A percentile compares a stretch with the other conserved stretches of the same genome.
These are phyloP conservation scores for Coleophoma crateriformis DNA, from an alignment of 2,329 filamentous ascomycete species.

Conservation along the genomic window DNA sequence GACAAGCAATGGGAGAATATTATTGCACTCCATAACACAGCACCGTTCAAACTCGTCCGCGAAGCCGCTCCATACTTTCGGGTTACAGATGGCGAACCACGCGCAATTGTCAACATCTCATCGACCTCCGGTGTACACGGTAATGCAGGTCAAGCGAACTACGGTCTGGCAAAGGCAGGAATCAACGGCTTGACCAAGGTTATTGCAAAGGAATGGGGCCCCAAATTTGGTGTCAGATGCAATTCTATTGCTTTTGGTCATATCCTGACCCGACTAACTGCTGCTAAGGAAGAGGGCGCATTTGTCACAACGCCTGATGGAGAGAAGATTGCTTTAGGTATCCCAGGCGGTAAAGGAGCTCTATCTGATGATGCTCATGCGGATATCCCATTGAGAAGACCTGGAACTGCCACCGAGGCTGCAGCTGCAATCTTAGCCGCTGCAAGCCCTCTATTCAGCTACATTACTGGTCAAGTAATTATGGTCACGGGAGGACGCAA, in stretches of 20 bases:
- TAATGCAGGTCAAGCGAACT: conserved; percentile 89
- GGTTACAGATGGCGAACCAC: conserved; percentile 73
- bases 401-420: conserved; percentile 75
- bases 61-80: conserved; percentile 82
- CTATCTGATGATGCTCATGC: conserved; percentile 39
- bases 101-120: conserved; percentile 78
- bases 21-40: conserved; percentile 75
- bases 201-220: conserved; percentile 90
- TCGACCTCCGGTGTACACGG: conserved; percentile 79
- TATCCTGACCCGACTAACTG: conserved; percentile 75
- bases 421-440: conserved; percentile 73
- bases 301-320: conserved; percentile 74
- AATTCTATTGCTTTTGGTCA: conserved; percentile 84
- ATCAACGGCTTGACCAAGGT: conserved; percentile 81
- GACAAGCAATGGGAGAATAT: conserved; percentile 93
- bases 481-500: conserved; percentile 75
- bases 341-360: conserved; percentile 54
- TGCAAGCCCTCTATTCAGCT: conserved; percentile 75
- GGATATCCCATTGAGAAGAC: conserved; percentile 74
- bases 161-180: conserved; percentile 78
- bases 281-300: conserved; percentile 77
- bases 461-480: conserved; percentile 83
- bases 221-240: conserved; percentile 71
- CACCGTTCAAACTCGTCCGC: conserved; percentile 78
- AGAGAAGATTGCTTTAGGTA: conserved; percentile 68